Evolutionary conservation across 75 land plant genomes (phyloP).

Genomic region (Adiantum capillusveneris): DNA sequence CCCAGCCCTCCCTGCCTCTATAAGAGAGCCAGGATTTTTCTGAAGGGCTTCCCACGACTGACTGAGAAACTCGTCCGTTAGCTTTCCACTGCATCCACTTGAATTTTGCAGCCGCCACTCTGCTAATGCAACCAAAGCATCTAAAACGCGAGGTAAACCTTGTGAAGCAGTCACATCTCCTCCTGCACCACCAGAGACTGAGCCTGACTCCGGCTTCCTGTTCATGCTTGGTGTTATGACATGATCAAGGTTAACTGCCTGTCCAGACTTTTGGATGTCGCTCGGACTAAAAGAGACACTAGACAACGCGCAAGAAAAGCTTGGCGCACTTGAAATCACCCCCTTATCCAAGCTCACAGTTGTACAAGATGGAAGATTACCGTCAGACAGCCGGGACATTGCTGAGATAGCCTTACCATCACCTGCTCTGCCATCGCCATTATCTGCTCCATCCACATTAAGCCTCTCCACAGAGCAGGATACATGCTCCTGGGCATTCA

Average conservation of each 20-base stretch:
- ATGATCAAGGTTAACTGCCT: neutral
- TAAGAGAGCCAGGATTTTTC: neutral
- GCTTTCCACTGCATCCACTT: neutral
- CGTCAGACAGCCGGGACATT: too few relatives aligned
- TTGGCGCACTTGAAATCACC: too few relatives aligned
- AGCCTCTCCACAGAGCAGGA: too few relatives aligned
- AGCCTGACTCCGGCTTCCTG: neutral
- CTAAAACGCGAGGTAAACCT: conserved; percentile 3
- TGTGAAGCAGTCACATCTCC: neutral
- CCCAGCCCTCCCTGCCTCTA: neutral
- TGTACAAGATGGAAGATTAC: too few relatives aligned
- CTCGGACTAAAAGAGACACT: too few relatives aligned
- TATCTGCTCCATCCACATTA: too few relatives aligned
- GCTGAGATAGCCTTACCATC: too few relatives aligned
- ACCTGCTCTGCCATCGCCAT: too few relatives aligned
- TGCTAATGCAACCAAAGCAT: conserved; percentile 7
- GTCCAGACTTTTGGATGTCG: neutral
- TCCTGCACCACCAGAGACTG: neutral
- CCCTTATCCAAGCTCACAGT: too few relatives aligned
- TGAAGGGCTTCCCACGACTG: conserved; percentile 8
- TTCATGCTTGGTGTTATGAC: neutral
- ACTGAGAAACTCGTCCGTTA: conserved; percentile 6
- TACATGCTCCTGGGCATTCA: too few relatives aligned
- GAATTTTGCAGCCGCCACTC: conserved; percentile 4
- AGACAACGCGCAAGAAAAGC: too few relatives aligned